Evolutionary conservation across 2,329 filamentous ascomycete species (phyloP), one percentile per base, ranked within the genome.

Genomic region (Endoconidiophora polonica): DNA sequence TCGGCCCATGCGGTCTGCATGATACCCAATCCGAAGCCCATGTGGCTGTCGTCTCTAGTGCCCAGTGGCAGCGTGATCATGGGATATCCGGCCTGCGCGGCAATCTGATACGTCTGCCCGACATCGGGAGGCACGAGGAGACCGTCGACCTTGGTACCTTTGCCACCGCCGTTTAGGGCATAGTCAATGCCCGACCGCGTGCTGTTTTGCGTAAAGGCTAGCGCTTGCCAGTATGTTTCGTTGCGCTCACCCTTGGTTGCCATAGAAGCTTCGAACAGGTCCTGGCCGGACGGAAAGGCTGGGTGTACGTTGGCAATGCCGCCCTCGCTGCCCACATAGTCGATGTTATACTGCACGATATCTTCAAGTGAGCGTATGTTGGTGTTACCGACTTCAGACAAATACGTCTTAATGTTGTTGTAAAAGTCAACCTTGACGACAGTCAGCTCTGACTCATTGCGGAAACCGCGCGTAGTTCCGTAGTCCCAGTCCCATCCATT

Each of bases 401-500:
- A 72, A 56, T 85, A 86, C 1, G 65, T 61, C 49, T 71, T 69
- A 60, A 85, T 69, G 58, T 73, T 68, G 58, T 71, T 72, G 62
- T 81, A 81, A 57, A 81, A 81, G 59, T 83, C 78, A 0, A 79
- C 76, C 61, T 84, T 85, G 55, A 86, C 69, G 45, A 81, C 76
- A 0, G 77, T 83, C 62, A 80, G 86, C 60, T 86, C 81, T 12
- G 78, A 84, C 62, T 85, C 76, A 54, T 86, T 84, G n/a, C 77
- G 65, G 57, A 67, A 77, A 2, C 79, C 78, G 3, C 79, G 72
- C 1, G 67, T 70, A 4, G 56, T 69, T 12, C 81, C 80, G 55
- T 76, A 81, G 57, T 83, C 79, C 73, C 83, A 87, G 61, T 86
- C 69, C 81, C 81, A 87, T n/a, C 79, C 79, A 45, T 73, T 61